phyloP scores from a whole-genome alignment of 106 monocot species.

The Narthecium ossifragum region DNA sequence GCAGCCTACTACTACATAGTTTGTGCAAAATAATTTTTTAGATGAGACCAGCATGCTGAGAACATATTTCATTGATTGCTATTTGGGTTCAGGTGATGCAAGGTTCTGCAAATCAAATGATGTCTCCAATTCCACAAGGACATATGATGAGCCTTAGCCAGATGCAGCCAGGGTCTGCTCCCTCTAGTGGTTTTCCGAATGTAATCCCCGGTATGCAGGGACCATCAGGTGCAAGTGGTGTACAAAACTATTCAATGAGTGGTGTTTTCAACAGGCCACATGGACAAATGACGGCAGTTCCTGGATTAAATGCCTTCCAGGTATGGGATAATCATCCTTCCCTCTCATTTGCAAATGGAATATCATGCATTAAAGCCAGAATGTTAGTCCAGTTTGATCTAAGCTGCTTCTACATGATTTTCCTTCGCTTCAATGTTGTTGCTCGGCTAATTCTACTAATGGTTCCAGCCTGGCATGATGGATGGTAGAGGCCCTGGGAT shows the following conservation, averaged over 20 bases:
- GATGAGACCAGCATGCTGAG: too few relatives aligned
- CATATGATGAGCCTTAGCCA: slow-evolving; percentile 19
- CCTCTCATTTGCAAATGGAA: background rate
- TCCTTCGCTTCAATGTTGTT: too few relatives aligned
- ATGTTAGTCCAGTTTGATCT: background rate
- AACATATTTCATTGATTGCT: too few relatives aligned
- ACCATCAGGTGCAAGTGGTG: slow-evolving; percentile 5
- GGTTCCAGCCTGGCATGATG: slow-evolving; percentile 43
- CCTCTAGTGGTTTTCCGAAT: slow-evolving; percentile 12
- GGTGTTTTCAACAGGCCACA: slow-evolving; percentile 19
- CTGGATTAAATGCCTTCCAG: slow-evolving; percentile 25
- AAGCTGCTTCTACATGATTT: too few relatives aligned
- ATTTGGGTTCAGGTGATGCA: slow-evolving; percentile 25
- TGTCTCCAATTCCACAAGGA: slow-evolving; percentile 19
- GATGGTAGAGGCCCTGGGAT: slow-evolving; percentile 33
- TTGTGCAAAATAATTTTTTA: too few relatives aligned
- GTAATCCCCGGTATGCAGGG: slow-evolving; percentile 20
- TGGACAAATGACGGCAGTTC: background rate
- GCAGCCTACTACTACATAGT: too few relatives aligned
- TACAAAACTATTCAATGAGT: slow-evolving; percentile 21
- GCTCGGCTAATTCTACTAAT: background rate
- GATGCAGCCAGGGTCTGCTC: slow-evolving; percentile 16
- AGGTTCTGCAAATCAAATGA: slow-evolving; percentile 38
- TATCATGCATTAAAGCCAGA: background rate
- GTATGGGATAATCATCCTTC: slow-evolving; percentile 3